Evolutionary conservation across 2,329 filamentous ascomycete genomes (phyloP).

Genomic region (Alternaria conjuncta): DNA sequence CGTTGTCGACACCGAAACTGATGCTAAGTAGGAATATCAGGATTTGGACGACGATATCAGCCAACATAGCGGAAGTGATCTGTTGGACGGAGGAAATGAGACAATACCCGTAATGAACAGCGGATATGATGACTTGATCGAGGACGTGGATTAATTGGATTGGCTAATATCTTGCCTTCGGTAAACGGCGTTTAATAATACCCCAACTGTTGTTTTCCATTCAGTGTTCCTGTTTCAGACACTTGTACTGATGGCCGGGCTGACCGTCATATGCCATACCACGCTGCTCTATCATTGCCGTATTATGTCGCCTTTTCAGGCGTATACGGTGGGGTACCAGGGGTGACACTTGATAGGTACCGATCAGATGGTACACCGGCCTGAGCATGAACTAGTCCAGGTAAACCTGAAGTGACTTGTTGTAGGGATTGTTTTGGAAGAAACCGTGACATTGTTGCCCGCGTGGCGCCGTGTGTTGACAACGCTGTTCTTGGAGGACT

Average conservation of each 20-base stretch:
- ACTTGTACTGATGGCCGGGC: neutral
- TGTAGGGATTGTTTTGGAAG: neutral
- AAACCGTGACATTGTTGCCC: neutral
- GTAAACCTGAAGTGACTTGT: neutral
- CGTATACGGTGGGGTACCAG: neutral
- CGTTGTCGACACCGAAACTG: slow-evolving; percentile 2
- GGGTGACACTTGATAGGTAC: neutral
- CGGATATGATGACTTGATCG: neutral
- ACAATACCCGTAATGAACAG: neutral
- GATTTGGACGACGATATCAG: neutral
- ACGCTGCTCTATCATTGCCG: neutral
- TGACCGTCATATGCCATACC: neutral
- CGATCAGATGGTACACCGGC: neutral
- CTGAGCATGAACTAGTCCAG: neutral
- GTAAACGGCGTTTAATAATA: slow-evolving; percentile 1
- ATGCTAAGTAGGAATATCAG: slow-evolving; percentile 3
- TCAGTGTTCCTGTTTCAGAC: neutral
- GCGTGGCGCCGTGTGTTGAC: neutral
- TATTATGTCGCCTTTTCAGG: neutral
- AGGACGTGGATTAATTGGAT: neutral
- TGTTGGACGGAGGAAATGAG: neutral
- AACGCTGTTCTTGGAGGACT: neutral
- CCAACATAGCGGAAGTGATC: neutral
- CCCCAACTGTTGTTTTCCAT: neutral
- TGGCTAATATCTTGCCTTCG: neutral